These are phyloP conservation scores for Vitis hybrid DNA, from an alignment of 177 flowering plant species.

Conservation along the genomic window DNA sequence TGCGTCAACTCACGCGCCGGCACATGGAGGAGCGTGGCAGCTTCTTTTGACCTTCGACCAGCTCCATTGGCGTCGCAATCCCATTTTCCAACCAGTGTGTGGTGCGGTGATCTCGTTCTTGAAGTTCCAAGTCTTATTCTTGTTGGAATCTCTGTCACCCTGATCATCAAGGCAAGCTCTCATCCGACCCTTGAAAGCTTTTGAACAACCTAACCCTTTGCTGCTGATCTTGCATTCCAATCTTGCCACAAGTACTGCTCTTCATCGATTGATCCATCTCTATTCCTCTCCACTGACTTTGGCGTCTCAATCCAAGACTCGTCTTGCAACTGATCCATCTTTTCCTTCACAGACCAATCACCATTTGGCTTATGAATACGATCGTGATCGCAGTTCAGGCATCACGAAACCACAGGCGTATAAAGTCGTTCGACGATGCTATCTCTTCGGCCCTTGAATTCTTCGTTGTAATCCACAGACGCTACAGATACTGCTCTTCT, in stretches of 20 bases:
- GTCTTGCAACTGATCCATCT: background rate
- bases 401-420: constrained; percentile 9
- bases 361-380: constrained; percentile 8
- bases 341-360: constrained; percentile 17
- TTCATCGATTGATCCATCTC: constrained; percentile 46
- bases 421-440: constrained; percentile 71
- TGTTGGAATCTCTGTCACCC: too few species aligned
- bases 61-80: too few species aligned
- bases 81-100: too few species aligned
- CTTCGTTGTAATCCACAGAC: constrained; percentile 49
- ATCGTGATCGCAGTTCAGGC: constrained; percentile 37
- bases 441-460: constrained; percentile 71
- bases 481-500: constrained; percentile 67
- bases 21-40: too few species aligned
- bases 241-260: constrained; percentile 35
- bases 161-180: too few species aligned
- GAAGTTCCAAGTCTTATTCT: too few species aligned
- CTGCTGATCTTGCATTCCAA: too few species aligned
- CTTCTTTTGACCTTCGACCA: too few species aligned
- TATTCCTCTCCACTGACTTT: constrained; percentile 30
- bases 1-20: too few species aligned
- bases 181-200: too few species aligned
- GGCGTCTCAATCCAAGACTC: constrained; percentile 17
- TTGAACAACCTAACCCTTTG: too few species aligned
- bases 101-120: too few species aligned